Conservation (phyloP, 345 rosid genomes). For the thale cress (Arabidopsis thaliana) region DNA sequence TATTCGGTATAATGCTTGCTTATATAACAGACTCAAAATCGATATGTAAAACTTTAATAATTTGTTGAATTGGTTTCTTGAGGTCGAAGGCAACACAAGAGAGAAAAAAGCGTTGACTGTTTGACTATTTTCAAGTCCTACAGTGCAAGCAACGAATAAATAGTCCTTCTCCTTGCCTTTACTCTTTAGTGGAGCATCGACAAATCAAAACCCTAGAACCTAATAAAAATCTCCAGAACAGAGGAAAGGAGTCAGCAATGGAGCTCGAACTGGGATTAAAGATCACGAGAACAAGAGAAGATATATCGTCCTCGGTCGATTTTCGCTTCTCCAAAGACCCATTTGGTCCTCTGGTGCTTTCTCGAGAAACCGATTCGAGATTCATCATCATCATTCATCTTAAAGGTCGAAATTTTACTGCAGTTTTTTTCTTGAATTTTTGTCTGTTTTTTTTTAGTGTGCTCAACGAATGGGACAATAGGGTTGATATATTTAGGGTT, state of each 20-base stretch:
- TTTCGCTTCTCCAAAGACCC: conserved; percentile 59
- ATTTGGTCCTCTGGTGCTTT: conserved; percentile 62
- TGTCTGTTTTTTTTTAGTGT: neutral
- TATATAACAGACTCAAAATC: neutral
- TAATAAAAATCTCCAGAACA: neutral
- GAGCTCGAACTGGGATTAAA: conserved; percentile 84
- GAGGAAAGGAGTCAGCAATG: conserved; percentile 45
- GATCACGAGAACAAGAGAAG: conserved; percentile 72
- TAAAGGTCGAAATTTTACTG: conserved; percentile 50
- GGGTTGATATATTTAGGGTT: conserved; percentile 21
- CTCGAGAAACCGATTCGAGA: conserved; percentile 69
- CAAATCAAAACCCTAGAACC: conserved; percentile 3
- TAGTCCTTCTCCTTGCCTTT: conserved; percentile 49
- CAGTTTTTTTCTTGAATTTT: neutral
- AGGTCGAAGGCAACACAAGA: conserved; percentile 15
- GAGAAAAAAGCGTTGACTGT: conserved; percentile 34
- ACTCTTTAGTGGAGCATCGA: conserved; percentile 32
- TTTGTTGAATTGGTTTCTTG: conserved; percentile 32
- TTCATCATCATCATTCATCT: conserved; percentile 76
- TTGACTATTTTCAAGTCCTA: conserved; percentile 29
- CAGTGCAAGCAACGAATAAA: conserved; percentile 70
- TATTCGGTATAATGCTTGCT: neutral
- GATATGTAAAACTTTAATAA: neutral
- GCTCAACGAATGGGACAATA: neutral
- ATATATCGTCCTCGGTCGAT: conserved; percentile 55